Conservation (phyloP, 2,329 filamentous ascomycete species). For the Fusarium papillatum region DNA sequence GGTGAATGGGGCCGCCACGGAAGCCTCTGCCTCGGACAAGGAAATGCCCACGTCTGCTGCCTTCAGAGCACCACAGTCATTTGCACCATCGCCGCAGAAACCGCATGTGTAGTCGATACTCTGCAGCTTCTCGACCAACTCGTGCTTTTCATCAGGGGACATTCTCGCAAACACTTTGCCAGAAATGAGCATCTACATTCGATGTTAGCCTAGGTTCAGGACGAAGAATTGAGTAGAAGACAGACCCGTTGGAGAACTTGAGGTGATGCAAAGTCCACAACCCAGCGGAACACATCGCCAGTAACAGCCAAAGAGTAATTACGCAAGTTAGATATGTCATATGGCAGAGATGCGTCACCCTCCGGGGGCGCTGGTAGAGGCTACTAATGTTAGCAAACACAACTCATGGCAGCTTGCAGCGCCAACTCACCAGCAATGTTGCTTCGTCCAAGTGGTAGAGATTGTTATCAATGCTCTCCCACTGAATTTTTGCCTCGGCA, state of each 20-base stretch:
- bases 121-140: slow-evolving; percentile 96
- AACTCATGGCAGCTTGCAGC: neutral
- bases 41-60: slow-evolving; percentile 98
- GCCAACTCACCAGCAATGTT: slow-evolving; percentile 73
- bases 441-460: slow-evolving; percentile 82
- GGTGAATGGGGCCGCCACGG: slow-evolving; percentile 97
- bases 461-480: slow-evolving; percentile 96
- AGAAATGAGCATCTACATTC: slow-evolving; percentile 82
- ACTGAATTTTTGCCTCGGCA: slow-evolving; percentile 79
- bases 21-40: slow-evolving; percentile 96
- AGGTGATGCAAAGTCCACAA: slow-evolving; percentile 90
- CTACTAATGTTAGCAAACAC: slow-evolving; percentile 52
- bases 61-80: slow-evolving; percentile 97
- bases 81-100: slow-evolving; percentile 97
- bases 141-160: slow-evolving; percentile 99
- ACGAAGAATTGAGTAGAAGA: slow-evolving; percentile 12
- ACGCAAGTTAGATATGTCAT: slow-evolving; percentile 83
- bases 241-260: slow-evolving; percentile 79
- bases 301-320: slow-evolving; percentile 93
- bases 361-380: slow-evolving; percentile 80
- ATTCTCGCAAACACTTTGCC: slow-evolving; percentile 98
- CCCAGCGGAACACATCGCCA: slow-evolving; percentile 97
- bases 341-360: slow-evolving; percentile 86
- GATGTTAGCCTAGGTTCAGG: neutral
- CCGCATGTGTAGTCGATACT: slow-evolving; percentile 95